phyloP scores from a whole-genome alignment of 2,329 filamentous ascomycete genomes.

The Triangularia setosa region DNA sequence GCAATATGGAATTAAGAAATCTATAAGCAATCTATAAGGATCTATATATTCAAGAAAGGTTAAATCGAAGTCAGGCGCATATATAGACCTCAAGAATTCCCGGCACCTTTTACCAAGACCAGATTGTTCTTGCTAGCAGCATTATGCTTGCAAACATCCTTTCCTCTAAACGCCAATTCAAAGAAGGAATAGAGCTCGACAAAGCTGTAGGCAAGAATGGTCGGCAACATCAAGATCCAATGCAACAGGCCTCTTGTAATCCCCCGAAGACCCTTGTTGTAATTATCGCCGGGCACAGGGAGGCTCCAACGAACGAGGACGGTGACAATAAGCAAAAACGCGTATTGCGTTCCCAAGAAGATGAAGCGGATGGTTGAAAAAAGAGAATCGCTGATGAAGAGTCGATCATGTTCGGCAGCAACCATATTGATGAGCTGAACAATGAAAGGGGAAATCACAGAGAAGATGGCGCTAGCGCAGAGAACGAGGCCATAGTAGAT shows the following conservation, averaged over 20 bases:
- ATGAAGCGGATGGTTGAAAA: slow-evolving; percentile 7
- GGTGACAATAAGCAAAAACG: slow-evolving; percentile 1
- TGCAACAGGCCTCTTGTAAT: slow-evolving; percentile 12
- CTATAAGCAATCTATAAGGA: too few relatives aligned
- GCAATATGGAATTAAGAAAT: too few relatives aligned
- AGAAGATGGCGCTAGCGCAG: slow-evolving; percentile 13
- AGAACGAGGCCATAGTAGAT: slow-evolving; percentile 16
- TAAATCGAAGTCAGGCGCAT: too few relatives aligned
- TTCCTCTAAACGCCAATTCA: slow-evolving; percentile 15
- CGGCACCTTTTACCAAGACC: slow-evolving; percentile 10
- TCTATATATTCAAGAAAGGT: too few relatives aligned
- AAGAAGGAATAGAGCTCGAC: slow-evolving; percentile 16
- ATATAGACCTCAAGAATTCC: not conserved
- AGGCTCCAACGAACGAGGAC: slow-evolving; percentile 6
- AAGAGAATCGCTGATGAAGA: slow-evolving; percentile 10
- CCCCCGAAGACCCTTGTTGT: slow-evolving; percentile 8
- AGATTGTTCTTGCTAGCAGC: slow-evolving; percentile 16
- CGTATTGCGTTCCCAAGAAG: slow-evolving; percentile 9
- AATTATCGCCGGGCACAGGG: slow-evolving; percentile 3
- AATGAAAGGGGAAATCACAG: slow-evolving; percentile 2
- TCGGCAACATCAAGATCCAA: slow-evolving; percentile 16
- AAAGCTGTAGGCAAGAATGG: slow-evolving; percentile 16
- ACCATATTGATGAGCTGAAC: slow-evolving; percentile 9
- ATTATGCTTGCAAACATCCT: slow-evolving; percentile 18
- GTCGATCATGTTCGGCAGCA: slow-evolving; percentile 1